Evolutionary conservation across 192 early-diverging fungal species (phyloP).

Genomic region (Coemansia sp.): DNA sequence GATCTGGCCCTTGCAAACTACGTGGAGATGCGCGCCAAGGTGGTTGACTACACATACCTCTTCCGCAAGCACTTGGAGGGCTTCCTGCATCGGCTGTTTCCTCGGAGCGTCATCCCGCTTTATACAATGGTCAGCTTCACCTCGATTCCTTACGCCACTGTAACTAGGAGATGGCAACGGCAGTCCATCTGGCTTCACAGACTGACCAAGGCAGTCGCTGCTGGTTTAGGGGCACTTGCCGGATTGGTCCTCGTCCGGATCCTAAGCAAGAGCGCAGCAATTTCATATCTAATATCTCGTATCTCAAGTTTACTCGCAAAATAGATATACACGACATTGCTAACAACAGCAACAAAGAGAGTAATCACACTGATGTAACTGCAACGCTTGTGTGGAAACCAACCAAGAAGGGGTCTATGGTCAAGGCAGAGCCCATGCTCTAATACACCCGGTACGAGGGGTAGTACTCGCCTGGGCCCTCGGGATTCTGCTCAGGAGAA

Average conservation of each 20-base stretch:
- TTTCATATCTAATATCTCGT: background rate
- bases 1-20: slow-evolving; percentile 95
- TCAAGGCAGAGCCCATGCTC: background rate
- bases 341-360: background rate
- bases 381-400: no score
- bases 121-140: slow-evolving; percentile 98
- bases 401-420: no score
- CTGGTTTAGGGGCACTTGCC: slow-evolving; percentile 8
- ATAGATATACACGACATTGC: background rate
- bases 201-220: slow-evolving; percentile 11
- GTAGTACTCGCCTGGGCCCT: slow-evolving; percentile 55
- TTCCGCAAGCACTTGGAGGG: slow-evolving; percentile 81
- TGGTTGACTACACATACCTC: slow-evolving; percentile 73
- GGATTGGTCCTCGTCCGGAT: slow-evolving; percentile 15
- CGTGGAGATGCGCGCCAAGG: slow-evolving; percentile 88
- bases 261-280: background rate
- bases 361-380: background rate
- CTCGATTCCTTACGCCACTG: slow-evolving; percentile 82
- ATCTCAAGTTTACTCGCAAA: background rate
- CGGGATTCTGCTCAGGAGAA: slow-evolving; percentile 43
- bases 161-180: slow-evolving; percentile 42
- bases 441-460: slow-evolving; percentile 56
- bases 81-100: slow-evolving; percentile 72
- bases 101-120: slow-evolving; percentile 76
- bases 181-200: slow-evolving; percentile 45